Base-by-base conservation (phyloP, 805 yeast species). In the Candida sakaeoensis region DNA sequence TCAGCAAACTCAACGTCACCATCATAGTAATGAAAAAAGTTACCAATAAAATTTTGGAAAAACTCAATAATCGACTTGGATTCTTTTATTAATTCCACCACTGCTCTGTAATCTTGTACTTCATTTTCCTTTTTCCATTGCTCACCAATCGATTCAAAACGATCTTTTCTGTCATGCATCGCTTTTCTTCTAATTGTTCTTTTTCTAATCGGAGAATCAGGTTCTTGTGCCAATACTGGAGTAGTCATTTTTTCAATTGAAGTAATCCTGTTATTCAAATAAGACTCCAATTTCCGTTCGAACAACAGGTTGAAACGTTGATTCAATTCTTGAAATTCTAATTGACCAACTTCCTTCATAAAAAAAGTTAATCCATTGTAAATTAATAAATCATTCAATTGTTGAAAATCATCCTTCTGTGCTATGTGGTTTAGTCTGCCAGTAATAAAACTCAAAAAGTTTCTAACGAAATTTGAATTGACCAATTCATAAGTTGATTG, bases 401-500 rank as follows among this genome's bases (percentile, higher is more conserved):
- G 61, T 25, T 46, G 37, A 8, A 39, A 15, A 15, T 36, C 10
- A 15, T n/a, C 13, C 29, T 39, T 15, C n/a, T 36, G 22, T n/a
- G 39, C 26, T 23, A 72, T 65, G 3, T 51, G 42, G 10, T 61
- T 63, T 45, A 81, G 61, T 36, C 58, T 54, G 2, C 36, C 37
- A 19, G 52, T 48, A 24, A 66, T 47, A 37, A 72, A 79, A 1
- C 37, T 45, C 10, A 54, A 66, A 41, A 78, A 70, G 44, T 74
- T 68, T 14, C 53, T 57, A 24, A 77, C 56, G 51, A 88, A 85
- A 4, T 64, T 59, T 2, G 54, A 50, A 1, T 83, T 69, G 1
- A 79, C 79, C 15, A 61, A 55, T 49, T 81, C 86, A 53, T 83
- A 85, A 4, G 67, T 71, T 12, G 68, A 63, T 42, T 79, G 73